Base-by-base conservation (phyloP, 1,284 basidiomycete species). In the Ceratobasidium sp. region DNA sequence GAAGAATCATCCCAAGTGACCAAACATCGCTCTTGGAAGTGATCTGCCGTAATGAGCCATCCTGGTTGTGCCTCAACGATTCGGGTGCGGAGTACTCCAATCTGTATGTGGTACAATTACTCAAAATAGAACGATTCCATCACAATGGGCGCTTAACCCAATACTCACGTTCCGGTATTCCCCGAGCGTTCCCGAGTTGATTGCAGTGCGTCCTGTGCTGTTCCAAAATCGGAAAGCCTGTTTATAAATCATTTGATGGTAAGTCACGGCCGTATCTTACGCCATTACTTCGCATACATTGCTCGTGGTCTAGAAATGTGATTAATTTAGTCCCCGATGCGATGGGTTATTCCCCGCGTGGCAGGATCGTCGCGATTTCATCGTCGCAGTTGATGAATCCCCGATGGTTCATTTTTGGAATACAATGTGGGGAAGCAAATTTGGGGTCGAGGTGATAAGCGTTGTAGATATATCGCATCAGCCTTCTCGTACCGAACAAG, bases 141-240 rank as follows among this genome's bases (percentile, higher is more conserved):
- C 11, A 11, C 33, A 47, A 19, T 14, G 56, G 16, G n/a, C 25
- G 29, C 47, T 71, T 14, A 69, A 64, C 23, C 39, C 13, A 42
- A 23, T 70, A 88, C 94, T 77, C 81, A 92, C 82, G 94, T 97
- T 71, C 95, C 94, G 19, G 94, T 97, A 76, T 96, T 93, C 6
- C 95, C 95, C 1, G 91, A 91, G 16, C 93, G 84, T 36, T 82
- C 79, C 14, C 85, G 79, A 13, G 85, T 82, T 2, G 84, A 83
- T 47, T 85, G 84, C 4, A 95, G 81, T 87, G 91, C 92, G 74
- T 95, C 93, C 56, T 91, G 86, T 11, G 93, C 95, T 0, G 94
- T 96, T 2, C 95, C 95, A 77, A 98, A 98, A 75, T 98, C 95
- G 0, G 93, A 93, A 11, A 97, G 81, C 88, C 96, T 89, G 0